phyloP scores from a whole-genome alignment of 192 early-diverging fungal genomes.

The Coemansia sp. region DNA sequence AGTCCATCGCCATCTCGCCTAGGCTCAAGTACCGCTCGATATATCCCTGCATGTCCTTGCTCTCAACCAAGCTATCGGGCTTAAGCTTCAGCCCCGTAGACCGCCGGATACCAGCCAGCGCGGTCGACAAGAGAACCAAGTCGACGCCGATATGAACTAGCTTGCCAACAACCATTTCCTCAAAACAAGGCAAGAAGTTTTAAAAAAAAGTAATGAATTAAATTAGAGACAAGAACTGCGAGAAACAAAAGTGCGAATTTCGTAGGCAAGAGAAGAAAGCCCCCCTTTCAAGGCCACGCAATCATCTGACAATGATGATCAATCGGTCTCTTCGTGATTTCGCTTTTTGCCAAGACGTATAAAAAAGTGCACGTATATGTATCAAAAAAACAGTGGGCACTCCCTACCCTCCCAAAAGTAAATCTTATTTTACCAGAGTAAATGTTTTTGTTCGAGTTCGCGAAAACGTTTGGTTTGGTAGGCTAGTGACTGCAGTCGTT shows the following conservation, averaged over 20 bases:
- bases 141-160: constrained; percentile 40
- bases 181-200: neutral
- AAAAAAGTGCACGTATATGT: no score
- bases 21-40: constrained; percentile 32
- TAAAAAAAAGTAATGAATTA: neutral
- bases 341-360: no score
- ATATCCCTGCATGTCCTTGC: constrained; percentile 33
- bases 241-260: neutral
- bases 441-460: no score
- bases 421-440: no score
- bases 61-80: constrained; percentile 28
- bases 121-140: constrained; percentile 40
- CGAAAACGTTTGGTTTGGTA: no score
- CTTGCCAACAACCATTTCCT: constrained; percentile 31
- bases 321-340: neutral
- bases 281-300: neutral
- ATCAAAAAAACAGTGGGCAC: no score
- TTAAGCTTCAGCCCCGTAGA: constrained; percentile 36
- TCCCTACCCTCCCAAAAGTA: no score
- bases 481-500: no score
- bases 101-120: constrained; percentile 44
- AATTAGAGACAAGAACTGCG: neutral
- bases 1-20: constrained; percentile 34
- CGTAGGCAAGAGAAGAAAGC: neutral
- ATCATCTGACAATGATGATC: neutral